phyloP scores from a whole-genome alignment of 176 grass and related monocot species.

The Bonia amplexicaulis region DNA sequence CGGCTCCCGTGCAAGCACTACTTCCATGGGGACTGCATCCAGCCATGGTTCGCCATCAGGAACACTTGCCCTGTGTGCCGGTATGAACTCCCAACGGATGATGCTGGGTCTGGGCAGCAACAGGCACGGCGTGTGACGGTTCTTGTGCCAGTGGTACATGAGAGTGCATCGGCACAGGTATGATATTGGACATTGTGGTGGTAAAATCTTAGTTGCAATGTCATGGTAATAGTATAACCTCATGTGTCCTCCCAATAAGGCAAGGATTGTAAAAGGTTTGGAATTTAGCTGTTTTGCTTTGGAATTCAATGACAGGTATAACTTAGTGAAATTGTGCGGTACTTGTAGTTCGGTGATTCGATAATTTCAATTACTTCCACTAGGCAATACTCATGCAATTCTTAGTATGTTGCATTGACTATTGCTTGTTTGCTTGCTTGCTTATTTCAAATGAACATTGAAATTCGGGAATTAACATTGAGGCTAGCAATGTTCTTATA shows the following conservation, averaged over 20 bases:
- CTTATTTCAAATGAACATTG: background rate
- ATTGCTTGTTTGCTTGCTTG: background rate
- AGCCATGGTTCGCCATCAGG: slow-evolving; percentile 56
- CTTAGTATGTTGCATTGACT: background rate
- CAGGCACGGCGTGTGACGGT: background rate
- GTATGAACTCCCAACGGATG: slow-evolving; percentile 48
- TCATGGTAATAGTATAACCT: background rate
- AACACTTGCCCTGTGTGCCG: slow-evolving; percentile 73
- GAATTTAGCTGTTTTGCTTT: background rate
- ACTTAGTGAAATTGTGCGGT: background rate
- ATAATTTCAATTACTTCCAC: background rate
- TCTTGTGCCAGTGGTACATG: background rate
- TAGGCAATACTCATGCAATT: background rate
- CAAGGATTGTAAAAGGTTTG: background rate
- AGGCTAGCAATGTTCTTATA: background rate
- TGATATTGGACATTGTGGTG: background rate
- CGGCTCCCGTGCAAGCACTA: slow-evolving; percentile 63
- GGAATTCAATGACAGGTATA: background rate
- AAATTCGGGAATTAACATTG: background rate
- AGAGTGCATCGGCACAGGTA: slow-evolving; percentile 21
- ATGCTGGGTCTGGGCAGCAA: slow-evolving; percentile 27
- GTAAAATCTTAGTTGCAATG: background rate
- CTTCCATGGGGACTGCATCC: slow-evolving; percentile 64
- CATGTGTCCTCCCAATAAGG: no score
- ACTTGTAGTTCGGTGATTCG: background rate